Evolutionary conservation across 352 stramenopile species (phyloP).

Genomic region (Pythium phragmitis): DNA sequence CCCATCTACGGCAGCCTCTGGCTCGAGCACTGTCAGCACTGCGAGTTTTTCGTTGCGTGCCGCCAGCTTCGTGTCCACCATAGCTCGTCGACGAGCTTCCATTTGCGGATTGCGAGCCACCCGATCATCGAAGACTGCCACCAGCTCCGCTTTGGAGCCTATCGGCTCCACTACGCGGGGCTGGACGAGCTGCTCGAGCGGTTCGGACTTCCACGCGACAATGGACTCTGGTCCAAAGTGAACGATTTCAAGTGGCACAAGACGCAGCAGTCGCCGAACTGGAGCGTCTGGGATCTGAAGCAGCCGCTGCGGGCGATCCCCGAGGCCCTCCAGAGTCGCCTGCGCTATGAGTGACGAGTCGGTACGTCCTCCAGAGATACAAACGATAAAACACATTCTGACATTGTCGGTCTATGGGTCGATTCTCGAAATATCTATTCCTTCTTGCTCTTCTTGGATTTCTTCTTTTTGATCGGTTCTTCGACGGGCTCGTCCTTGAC

Average conservation of each 20-base stretch:
- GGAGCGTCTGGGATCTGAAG: constrained; percentile 62
- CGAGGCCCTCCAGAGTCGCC: constrained; percentile 29
- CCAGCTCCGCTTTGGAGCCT: constrained; percentile 78
- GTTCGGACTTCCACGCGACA: constrained; percentile 50
- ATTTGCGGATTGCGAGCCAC: constrained; percentile 79
- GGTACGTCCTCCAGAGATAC: neutral
- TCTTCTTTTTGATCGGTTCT: constrained; percentile 38
- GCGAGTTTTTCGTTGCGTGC: constrained; percentile 80
- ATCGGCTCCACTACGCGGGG: constrained; percentile 60
- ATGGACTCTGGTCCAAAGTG: constrained; percentile 82
- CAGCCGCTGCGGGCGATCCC: constrained; percentile 41
- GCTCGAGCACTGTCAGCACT: constrained; percentile 76
- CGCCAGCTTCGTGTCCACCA: constrained; percentile 87
- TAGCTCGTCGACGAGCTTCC: constrained; percentile 66
- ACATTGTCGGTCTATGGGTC: constrained; percentile 4
- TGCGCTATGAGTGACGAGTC: constrained; percentile 38
- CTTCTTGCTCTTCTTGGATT: constrained; percentile 35
- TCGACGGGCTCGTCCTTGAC: constrained; percentile 27
- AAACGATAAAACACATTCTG: neutral
- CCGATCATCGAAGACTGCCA: constrained; percentile 92
- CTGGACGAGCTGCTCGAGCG: constrained; percentile 62
- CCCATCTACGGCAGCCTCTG: constrained; percentile 84
- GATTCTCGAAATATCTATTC: constrained; percentile 39
- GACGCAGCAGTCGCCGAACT: constrained; percentile 85
- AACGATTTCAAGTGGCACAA: constrained; percentile 93